Base-by-base conservation (phyloP, 495 filamentous ascomycete genomes). In the Cryomyces minteri region DNA sequence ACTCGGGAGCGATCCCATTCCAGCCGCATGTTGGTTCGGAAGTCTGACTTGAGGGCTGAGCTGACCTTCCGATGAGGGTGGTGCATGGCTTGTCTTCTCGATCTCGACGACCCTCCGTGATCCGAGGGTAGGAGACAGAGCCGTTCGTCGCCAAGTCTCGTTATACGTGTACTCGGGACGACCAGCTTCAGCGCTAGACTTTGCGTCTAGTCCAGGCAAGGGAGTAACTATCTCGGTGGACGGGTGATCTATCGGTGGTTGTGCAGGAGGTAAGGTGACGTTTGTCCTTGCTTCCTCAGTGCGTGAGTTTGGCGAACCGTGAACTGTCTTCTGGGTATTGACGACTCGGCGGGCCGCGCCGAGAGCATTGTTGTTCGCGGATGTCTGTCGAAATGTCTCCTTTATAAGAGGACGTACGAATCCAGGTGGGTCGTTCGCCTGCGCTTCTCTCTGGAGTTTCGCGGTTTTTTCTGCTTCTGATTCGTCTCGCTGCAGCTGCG, bases 361-460 rank as follows among this genome's bases (percentile, higher is more conserved):
- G 10, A 45, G 48, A 31, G 51, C 46, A 11, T 38, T 40, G 28
- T 38, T 31, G 10, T 11, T 32, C 28, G 42, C 38, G 18, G 18
- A 25, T 10, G 53, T 50, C 44, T 53, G 42, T 41, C 51, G 50
- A 41, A 55, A 53, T 0, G 53, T 55, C 47, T 52, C 51, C 31
- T 46, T 44, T 34, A 53, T 39, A 10, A 43, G 8, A 14, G 10
- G 40, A 41, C 11, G 40, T 41, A 8, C 9, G 28, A 8, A 10
- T 30, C 28, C 40, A 18, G n/a, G 40, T 30, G 9, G 40, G 2
- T 1, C 25, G 40, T 4, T 8, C n/a, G 40, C 28, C 25, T 41
- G 40, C 8, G 9, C 28, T 41, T 12, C 40, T 2, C 12, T 9
- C 34, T 38, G 9, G 9, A 38, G 34, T 38, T 9, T 14, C 34